phyloP scores from a whole-genome alignment of 352 stramenopile species.

The Phytophthora fragariaefolia region DNA sequence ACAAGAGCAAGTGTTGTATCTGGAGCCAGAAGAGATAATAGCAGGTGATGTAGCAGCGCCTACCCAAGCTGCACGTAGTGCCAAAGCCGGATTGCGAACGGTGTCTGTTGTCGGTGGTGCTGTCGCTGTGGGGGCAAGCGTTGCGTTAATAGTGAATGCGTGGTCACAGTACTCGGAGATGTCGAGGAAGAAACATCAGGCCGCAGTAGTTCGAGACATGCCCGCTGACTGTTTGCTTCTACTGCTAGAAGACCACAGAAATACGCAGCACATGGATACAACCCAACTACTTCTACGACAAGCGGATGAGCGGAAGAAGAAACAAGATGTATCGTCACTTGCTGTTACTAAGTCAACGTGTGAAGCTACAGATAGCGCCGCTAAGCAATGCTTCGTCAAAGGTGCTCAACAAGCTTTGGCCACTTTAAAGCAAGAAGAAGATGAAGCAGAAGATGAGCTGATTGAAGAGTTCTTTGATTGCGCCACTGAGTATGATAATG shows the following conservation, averaged over 20 bases:
- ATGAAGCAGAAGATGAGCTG: constrained; percentile 54
- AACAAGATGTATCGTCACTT: constrained; percentile 26
- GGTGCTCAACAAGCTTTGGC: constrained; percentile 42
- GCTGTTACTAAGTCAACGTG: constrained; percentile 14
- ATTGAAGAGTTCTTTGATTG: constrained; percentile 91
- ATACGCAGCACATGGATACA: constrained; percentile 33
- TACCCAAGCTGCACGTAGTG: constrained; percentile 27
- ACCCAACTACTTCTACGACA: constrained; percentile 43
- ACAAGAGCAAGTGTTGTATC: constrained; percentile 73
- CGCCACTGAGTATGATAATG: constrained; percentile 61
- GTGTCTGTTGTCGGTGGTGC: constrained; percentile 78
- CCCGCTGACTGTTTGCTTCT: constrained; percentile 72
- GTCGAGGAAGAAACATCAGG: constrained; percentile 65
- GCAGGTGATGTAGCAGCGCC: constrained; percentile 59
- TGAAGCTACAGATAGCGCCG: constrained; percentile 2
- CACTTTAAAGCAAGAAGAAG: constrained; percentile 40
- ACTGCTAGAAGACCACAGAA: constrained; percentile 71
- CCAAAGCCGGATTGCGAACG: constrained; percentile 49
- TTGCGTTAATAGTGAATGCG: constrained; percentile 78
- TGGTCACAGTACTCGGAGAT: constrained; percentile 86
- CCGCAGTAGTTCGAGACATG: constrained; percentile 78
- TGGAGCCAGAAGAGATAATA: constrained; percentile 80
- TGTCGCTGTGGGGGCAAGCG: constrained; percentile 77
- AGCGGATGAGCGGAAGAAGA: constrained; percentile 37
- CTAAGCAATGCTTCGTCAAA: constrained; percentile 22